Conservation (phyloP, 768 basidiomycete genomes). For the Dentipellis fragilis region DNA sequence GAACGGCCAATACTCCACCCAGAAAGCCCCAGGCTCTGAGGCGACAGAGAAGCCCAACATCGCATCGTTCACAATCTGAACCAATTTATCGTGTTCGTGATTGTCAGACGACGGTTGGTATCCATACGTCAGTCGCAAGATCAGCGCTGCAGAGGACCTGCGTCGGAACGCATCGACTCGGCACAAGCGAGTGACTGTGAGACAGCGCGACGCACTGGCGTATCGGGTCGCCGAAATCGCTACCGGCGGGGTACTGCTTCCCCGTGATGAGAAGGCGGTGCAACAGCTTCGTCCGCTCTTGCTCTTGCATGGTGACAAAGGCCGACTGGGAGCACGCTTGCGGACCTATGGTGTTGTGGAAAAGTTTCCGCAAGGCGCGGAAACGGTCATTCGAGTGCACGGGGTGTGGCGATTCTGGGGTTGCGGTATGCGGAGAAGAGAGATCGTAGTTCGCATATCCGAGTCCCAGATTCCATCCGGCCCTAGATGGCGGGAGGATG, state of each 20-base stretch:
- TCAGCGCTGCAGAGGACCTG: conserved; percentile 8
- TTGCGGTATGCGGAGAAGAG: neutral
- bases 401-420: neutral
- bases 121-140: conserved; percentile 10
- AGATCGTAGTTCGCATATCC: conserved; percentile 23
- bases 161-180: too few relatives aligned
- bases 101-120: conserved; percentile 9
- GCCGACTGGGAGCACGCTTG: conserved; percentile 15
- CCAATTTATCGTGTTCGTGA: conserved; percentile 12
- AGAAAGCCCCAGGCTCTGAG: conserved; percentile 21
- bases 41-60: conserved; percentile 27
- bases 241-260: conserved; percentile 4
- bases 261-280: conserved; percentile 5
- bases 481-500: conserved; percentile 9
- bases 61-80: conserved; percentile 25
- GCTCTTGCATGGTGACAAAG: conserved; percentile 14
- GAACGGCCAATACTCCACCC: neutral
- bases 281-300: conserved; percentile 12
- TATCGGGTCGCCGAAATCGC: conserved; percentile 14
- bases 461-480: conserved; percentile 26
- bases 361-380: conserved; percentile 24
- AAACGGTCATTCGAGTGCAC: conserved; percentile 17
- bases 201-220: too few relatives aligned
- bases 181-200: too few relatives aligned
- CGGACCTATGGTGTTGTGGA: conserved; percentile 24